A percentile compares a stretch with the other conserved stretches of the same genome.
phyloP scores from a whole-genome alignment of 2,329 filamentous ascomycete genomes.

The Cladophialophora carrionii region DNA sequence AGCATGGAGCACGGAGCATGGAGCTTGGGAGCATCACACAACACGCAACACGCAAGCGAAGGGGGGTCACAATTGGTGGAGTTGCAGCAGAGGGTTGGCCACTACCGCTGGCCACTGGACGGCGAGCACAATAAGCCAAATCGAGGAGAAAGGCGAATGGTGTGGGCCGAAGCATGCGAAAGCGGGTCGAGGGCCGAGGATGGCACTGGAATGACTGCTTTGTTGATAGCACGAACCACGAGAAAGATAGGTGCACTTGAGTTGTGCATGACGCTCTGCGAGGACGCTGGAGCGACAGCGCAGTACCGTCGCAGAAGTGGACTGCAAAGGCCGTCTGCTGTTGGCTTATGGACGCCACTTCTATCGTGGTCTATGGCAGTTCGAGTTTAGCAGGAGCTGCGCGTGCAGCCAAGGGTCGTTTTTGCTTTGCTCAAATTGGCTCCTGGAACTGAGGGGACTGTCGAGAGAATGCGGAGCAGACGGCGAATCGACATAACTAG shows the following conservation, averaged over 20 bases:
- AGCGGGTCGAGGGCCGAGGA: slow-evolving; percentile 17
- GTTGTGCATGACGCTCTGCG: slow-evolving; percentile 10
- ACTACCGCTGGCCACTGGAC: slow-evolving; percentile 15
- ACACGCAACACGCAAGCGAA: slow-evolving; percentile 6
- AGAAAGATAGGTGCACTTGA: background rate
- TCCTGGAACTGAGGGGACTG: slow-evolving; percentile 14
- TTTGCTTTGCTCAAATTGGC: slow-evolving; percentile 18
- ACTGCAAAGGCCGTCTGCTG: slow-evolving; percentile 24
- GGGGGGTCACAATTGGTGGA: slow-evolving; percentile 18
- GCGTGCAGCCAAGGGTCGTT: slow-evolving; percentile 22
- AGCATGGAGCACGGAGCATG: background rate
- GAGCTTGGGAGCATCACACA: slow-evolving; percentile 1
- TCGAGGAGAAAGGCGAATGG: slow-evolving; percentile 28
- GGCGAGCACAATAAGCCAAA: slow-evolving; percentile 20
- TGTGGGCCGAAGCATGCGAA: slow-evolving; percentile 26
- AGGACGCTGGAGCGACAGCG: slow-evolving; percentile 10
- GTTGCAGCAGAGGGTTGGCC: slow-evolving; percentile 6
- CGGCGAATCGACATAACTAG: slow-evolving; percentile 21
- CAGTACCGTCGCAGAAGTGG: slow-evolving; percentile 13
- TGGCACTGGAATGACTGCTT: slow-evolving; percentile 12
- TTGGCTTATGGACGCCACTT: slow-evolving; percentile 24
- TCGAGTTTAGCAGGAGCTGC: slow-evolving; percentile 29
- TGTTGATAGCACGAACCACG: slow-evolving; percentile 9
- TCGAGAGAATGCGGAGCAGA: slow-evolving; percentile 22
- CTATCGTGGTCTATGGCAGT: slow-evolving; percentile 21